A percentile compares a stretch with the other conserved stretches of the same genome.
phyloP scores from a whole-genome alignment of 768 basidiomycete genomes.

The Phaffia tasmanica region DNA sequence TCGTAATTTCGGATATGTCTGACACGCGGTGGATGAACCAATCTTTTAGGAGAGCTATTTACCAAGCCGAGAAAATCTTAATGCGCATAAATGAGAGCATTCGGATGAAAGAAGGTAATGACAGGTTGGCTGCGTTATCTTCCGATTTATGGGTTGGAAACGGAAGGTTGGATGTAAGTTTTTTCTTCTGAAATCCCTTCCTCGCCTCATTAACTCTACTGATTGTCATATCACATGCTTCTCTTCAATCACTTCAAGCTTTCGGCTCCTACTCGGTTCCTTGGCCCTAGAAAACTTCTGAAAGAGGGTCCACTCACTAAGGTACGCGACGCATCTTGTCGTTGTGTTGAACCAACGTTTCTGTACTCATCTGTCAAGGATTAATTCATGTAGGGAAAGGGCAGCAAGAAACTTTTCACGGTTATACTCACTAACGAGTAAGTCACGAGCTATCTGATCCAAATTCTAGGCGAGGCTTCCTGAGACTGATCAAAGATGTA shows the following conservation, averaged over 20 bases:
- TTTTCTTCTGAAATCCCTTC: conserved; percentile 5
- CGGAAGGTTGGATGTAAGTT: not conserved
- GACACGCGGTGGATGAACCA: conserved; percentile 46
- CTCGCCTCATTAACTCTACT: not conserved
- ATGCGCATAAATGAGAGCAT: conserved; percentile 79
- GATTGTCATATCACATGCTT: conserved; percentile 29
- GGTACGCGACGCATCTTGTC: conserved; percentile 26
- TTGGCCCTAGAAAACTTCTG: conserved; percentile 67
- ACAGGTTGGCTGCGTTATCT: conserved; percentile 62
- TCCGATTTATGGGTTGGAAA: conserved; percentile 70
- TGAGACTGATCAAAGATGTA: not conserved
- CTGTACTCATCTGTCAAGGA: not conserved
- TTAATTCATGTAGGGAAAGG: conserved; percentile 1
- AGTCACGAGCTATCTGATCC: not conserved
- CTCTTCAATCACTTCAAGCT: conserved; percentile 57
- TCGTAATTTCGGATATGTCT: conserved; percentile 42
- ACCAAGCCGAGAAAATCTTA: conserved; percentile 60
- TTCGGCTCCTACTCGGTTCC: conserved; percentile 74
- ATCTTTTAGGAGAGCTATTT: conserved; percentile 35
- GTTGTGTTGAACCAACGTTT: not conserved
- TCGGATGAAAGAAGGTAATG: conserved; percentile 65
- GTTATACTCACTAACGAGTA: conserved; percentile 19
- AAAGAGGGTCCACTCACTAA: conserved; percentile 70
- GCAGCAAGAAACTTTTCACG: conserved; percentile 5
- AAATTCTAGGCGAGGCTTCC: not conserved